Evolutionary conservation across 2,329 filamentous ascomycete species (phyloP).

Genomic region (Mariannaea elegans): DNA sequence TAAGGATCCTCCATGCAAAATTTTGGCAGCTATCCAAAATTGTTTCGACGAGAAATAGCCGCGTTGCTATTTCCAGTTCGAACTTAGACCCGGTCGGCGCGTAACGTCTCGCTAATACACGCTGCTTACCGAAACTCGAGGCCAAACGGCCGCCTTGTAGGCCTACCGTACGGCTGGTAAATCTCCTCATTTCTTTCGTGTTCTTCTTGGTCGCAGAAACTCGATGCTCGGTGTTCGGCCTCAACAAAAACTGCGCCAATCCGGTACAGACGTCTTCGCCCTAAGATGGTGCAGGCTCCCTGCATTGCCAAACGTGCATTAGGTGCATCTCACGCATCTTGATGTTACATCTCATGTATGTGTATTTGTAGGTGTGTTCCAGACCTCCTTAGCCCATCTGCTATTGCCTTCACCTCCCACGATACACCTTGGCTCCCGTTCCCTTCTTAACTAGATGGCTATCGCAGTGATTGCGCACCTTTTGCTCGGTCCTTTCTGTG

Average conservation of each 20-base stretch:
- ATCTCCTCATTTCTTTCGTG: not conserved
- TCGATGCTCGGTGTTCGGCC: not conserved
- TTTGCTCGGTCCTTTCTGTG: not conserved
- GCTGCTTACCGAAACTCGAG: slow-evolving; percentile 19
- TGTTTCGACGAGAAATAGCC: slow-evolving; percentile 27
- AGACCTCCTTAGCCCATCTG: not conserved
- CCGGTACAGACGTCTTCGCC: not conserved
- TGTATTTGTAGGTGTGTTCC: slow-evolving; percentile 5
- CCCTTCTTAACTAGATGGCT: not conserved
- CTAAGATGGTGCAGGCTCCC: too few species aligned
- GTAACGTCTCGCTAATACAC: slow-evolving; percentile 17
- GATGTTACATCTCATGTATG: slow-evolving; percentile 7
- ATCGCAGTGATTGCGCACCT: not conserved
- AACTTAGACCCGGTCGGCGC: slow-evolving; percentile 3
- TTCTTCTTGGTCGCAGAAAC: not conserved
- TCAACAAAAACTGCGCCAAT: not conserved
- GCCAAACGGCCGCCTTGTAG: slow-evolving; percentile 5
- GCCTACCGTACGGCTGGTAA: slow-evolving; percentile 4
- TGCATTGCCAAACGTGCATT: slow-evolving; percentile 3
- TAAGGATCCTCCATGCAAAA: too few species aligned
- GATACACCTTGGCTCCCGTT: not conserved
- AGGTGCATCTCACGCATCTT: not conserved
- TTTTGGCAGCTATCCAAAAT: too few species aligned
- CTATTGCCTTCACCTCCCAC: not conserved
- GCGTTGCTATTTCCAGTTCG: slow-evolving; percentile 35